Evolutionary conservation across 108 stramenopile genomes (phyloP).

Genomic region (Mayamaea pseudoterrestris): DNA sequence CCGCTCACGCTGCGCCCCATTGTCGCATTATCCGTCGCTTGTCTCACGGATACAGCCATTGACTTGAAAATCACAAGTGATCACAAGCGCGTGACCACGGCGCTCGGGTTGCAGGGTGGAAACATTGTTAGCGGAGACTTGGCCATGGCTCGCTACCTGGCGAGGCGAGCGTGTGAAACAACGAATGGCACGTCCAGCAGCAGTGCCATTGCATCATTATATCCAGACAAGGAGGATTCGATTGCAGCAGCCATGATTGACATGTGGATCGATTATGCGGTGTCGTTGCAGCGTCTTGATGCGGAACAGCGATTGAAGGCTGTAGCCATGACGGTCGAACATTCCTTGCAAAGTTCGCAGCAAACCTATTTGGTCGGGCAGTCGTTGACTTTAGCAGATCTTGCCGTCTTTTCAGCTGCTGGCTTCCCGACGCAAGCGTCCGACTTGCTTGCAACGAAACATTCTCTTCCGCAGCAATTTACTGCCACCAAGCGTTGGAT

Average conservation of each 20-base stretch:
- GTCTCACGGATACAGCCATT: constrained; percentile 49
- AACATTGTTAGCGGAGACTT: constrained; percentile 45
- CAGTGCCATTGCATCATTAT: not conserved
- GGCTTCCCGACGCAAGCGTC: constrained; percentile 53
- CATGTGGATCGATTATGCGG: constrained; percentile 87
- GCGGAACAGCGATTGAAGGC: constrained; percentile 36
- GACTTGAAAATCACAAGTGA: constrained; percentile 53
- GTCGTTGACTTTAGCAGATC: constrained; percentile 79
- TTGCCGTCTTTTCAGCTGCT: constrained; percentile 63
- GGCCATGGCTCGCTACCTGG: constrained; percentile 64
- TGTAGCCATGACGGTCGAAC: constrained; percentile 55
- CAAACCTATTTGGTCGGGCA: constrained; percentile 73
- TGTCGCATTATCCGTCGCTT: constrained; percentile 49
- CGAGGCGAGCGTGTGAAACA: no score
- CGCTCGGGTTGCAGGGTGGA: constrained; percentile 31
- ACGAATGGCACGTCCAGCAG: not conserved
- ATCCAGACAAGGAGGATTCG: not conserved
- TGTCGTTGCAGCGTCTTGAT: constrained; percentile 37
- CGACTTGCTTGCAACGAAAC: constrained; percentile 16
- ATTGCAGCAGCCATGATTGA: constrained; percentile 40
- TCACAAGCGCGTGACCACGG: constrained; percentile 34
- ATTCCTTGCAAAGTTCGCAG: constrained; percentile 28
- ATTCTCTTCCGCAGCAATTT: constrained; percentile 9
- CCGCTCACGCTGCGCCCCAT: constrained; percentile 59
- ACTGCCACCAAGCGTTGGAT: constrained; percentile 56